These are phyloP conservation scores for Inga laurina DNA, from an alignment of 306 rosid species.

Conservation along the genomic window DNA sequence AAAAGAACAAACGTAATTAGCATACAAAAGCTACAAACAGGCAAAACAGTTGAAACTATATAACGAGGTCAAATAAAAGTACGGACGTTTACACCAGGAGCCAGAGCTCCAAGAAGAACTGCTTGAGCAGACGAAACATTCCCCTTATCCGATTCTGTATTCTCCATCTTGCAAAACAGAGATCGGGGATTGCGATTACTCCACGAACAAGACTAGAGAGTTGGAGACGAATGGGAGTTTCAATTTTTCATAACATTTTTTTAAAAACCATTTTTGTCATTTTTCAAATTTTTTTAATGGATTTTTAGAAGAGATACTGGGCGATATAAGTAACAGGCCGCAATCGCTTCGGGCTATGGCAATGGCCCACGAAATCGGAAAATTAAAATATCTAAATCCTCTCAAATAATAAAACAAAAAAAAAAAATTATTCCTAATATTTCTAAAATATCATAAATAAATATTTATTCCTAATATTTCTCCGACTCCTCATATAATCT, in stretches of 20 bases:
- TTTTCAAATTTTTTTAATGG: neutral
- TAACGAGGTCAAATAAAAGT: neutral
- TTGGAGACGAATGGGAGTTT: neutral
- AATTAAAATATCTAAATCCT: neutral
- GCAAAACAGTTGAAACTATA: neutral
- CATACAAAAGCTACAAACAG: neutral
- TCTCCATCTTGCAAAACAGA: slow-evolving; percentile 40
- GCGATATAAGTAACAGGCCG: neutral
- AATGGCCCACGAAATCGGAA: neutral
- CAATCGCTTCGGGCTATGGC: neutral
- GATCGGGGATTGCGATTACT: slow-evolving; percentile 17
- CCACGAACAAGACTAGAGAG: neutral
- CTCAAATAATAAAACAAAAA: no score
- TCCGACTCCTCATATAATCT: no score
- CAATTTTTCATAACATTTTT: neutral
- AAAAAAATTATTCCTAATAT: no score
- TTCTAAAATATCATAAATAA: no score
- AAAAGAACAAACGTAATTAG: neutral
- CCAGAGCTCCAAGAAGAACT: slow-evolving; percentile 84
- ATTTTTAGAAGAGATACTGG: neutral
- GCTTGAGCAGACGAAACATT: slow-evolving; percentile 75
- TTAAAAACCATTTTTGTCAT: neutral
- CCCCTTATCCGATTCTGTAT: slow-evolving; percentile 37
- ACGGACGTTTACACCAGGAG: slow-evolving; percentile 88
- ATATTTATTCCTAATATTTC: no score